These are phyloP conservation scores for Handroanthus guayacan DNA, from an alignment of 257 asterid genomes.

Conservation along the genomic window DNA sequence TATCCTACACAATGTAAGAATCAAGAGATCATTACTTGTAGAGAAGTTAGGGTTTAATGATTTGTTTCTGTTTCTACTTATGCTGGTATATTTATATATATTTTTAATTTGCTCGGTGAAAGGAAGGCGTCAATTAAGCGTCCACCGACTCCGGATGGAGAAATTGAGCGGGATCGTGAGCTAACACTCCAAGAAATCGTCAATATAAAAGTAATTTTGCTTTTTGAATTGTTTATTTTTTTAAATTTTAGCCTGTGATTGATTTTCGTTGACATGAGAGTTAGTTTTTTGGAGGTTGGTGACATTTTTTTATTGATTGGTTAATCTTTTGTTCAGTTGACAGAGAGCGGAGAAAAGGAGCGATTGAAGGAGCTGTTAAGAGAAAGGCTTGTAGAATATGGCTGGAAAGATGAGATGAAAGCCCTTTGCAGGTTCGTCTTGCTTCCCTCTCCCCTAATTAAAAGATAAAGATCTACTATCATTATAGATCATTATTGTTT, in stretches of 20 bases:
- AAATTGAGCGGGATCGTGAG: conserved; percentile 53
- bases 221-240: neutral
- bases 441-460: too few relatives aligned
- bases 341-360: conserved; percentile 68
- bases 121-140: conserved; percentile 77
- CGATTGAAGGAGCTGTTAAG: conserved; percentile 66
- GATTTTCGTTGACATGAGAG: neutral
- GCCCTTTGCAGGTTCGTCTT: conserved; percentile 61
- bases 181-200: conserved; percentile 61
- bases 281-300: neutral
- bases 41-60: neutral
- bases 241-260: neutral
- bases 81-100: neutral
- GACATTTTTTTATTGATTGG: conserved; percentile 1
- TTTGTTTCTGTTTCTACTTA: neutral
- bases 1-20: neutral
- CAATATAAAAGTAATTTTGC: conserved; percentile 50
- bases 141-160: conserved; percentile 72
- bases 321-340: conserved; percentile 42
- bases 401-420: conserved; percentile 77
- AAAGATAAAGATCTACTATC: neutral
- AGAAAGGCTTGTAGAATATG: conserved; percentile 73
- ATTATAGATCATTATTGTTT: neutral
- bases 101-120: neutral
- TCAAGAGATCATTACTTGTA: neutral